Percentiles rank a stretch among this genome's conserved stretches.
phyloP scores from a whole-genome alignment of 345 rosid species.

The Atalantia buxifolia region DNA sequence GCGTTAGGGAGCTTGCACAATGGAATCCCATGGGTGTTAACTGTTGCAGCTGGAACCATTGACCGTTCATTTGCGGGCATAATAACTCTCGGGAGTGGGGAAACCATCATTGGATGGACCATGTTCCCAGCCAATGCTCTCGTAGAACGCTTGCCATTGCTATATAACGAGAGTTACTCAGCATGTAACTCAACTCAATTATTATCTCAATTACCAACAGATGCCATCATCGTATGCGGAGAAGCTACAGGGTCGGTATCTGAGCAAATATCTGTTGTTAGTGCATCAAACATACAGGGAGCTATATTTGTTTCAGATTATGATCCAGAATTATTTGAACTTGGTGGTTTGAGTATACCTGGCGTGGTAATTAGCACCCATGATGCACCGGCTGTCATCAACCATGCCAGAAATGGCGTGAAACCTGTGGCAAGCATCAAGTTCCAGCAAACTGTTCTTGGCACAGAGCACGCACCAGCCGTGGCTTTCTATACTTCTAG shows the following conservation, averaged over 20 bases:
- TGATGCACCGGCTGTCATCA: conserved; percentile 13
- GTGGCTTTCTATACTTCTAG: conserved; percentile 45
- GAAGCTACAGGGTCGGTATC: neutral
- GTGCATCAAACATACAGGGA: conserved; percentile 21
- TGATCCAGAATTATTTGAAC: neutral
- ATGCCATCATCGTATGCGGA: conserved; percentile 34
- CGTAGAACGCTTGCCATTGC: conserved; percentile 23
- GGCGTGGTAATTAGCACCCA: conserved; percentile 15
- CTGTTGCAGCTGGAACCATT: conserved; percentile 38
- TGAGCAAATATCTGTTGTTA: conserved; percentile 3
- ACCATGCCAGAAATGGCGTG: conserved; percentile 6
- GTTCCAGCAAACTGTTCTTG: conserved; percentile 35
- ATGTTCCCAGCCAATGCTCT: conserved; percentile 37
- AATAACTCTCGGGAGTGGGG: conserved; percentile 35
- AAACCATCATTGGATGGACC: conserved; percentile 27
- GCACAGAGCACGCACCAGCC: conserved; percentile 34
- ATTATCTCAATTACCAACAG: conserved; percentile 8
- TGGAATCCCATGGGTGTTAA: conserved; percentile 45
- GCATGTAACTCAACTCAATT: conserved; percentile 24
- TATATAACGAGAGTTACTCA: conserved; percentile 22
- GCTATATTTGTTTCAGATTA: conserved; percentile 33
- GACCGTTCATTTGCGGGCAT: conserved; percentile 32
- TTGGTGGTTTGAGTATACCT: neutral
- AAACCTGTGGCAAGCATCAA: conserved; percentile 21
- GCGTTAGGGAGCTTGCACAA: conserved; percentile 35